Percentiles rank a stretch among this genome's conserved stretches.
Conservation (phyloP, 768 basidiomycete species). For the Pleurotus ostreatus region DNA sequence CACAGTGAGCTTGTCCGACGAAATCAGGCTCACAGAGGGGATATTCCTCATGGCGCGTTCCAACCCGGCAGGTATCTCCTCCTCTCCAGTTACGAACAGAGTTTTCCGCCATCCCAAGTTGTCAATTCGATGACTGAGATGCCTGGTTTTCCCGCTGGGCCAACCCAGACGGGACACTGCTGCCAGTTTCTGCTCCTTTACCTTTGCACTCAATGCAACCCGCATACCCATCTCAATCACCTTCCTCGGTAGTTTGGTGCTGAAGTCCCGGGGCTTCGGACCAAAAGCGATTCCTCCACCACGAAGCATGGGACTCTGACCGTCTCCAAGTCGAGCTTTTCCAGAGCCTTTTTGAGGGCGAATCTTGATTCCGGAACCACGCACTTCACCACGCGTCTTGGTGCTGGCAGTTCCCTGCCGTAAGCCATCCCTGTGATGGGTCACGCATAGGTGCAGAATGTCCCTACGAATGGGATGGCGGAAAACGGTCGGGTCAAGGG, state of each 20-base stretch:
- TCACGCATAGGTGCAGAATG: constrained; percentile 88
- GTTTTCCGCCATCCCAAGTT: constrained; percentile 67
- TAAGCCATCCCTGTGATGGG: constrained; percentile 81
- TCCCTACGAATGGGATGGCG: constrained; percentile 85
- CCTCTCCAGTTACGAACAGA: constrained; percentile 69
- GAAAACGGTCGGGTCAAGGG: constrained; percentile 81
- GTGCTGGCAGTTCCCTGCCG: constrained; percentile 92
- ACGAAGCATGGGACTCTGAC: constrained; percentile 78
- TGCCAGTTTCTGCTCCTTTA: constrained; percentile 70
- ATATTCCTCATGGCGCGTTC: constrained; percentile 68
- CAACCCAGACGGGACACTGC: constrained; percentile 71
- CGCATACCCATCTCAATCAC: constrained; percentile 91
- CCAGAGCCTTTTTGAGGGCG: constrained; percentile 91
- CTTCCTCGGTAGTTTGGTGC: constrained; percentile 89
- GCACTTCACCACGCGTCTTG: constrained; percentile 88
- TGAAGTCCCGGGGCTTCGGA: constrained; percentile 88
- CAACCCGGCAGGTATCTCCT: constrained; percentile 50
- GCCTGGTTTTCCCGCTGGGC: constrained; percentile 70
- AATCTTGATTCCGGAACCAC: constrained; percentile 86
- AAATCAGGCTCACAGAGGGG: constrained; percentile 58
- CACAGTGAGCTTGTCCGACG: constrained; percentile 65
- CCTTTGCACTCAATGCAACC: constrained; percentile 80
- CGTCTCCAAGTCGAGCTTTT: constrained; percentile 84
- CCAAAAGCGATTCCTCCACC: constrained; percentile 95
- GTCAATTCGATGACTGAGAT: constrained; percentile 58